Percentiles rank a stretch among this genome's conserved stretches.
phyloP scores from a whole-genome alignment of 306 rosid species.

The Malus sieversii region DNA sequence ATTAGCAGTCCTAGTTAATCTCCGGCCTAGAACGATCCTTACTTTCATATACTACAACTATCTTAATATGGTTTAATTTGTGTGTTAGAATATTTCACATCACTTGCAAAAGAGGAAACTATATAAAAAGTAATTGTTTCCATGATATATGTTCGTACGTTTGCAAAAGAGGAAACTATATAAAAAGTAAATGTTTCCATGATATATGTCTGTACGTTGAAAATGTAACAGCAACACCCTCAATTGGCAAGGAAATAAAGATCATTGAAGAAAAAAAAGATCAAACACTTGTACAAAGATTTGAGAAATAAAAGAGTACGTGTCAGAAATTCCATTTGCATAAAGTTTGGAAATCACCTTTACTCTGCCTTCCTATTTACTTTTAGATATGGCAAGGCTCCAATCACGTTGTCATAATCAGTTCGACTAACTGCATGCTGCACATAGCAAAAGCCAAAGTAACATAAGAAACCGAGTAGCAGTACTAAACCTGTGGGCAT shows the following conservation, averaged over 20 bases:
- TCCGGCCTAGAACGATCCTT: too few species aligned
- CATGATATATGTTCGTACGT: too few species aligned
- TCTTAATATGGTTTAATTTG: too few species aligned
- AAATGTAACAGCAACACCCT: slow-evolving; percentile 4
- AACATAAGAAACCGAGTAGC: slow-evolving; percentile 19
- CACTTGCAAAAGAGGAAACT: too few species aligned
- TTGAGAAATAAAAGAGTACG: slow-evolving; percentile 13
- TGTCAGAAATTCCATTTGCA: not conserved
- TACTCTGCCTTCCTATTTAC: slow-evolving; percentile 67
- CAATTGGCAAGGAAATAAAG: slow-evolving; percentile 6
- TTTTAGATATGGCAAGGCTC: slow-evolving; percentile 82
- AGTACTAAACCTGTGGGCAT: not conserved
- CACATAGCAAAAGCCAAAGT: slow-evolving; percentile 8
- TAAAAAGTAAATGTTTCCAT: not conserved
- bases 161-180: not conserved
- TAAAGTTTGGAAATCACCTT: slow-evolving; percentile 3
- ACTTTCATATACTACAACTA: too few species aligned
- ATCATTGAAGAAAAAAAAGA: not conserved
- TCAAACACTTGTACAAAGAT: not conserved
- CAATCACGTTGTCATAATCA: slow-evolving; percentile 84
- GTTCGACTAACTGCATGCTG: slow-evolving; percentile 69
- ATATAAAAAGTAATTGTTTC: too few species aligned
- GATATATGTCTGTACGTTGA: not conserved
- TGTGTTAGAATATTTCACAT: too few species aligned
- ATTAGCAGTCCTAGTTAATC: too few species aligned